These are phyloP conservation scores for Fusarium transvaalense DNA, from an alignment of 2,329 filamentous ascomycete genomes.

Conservation along the genomic window DNA sequence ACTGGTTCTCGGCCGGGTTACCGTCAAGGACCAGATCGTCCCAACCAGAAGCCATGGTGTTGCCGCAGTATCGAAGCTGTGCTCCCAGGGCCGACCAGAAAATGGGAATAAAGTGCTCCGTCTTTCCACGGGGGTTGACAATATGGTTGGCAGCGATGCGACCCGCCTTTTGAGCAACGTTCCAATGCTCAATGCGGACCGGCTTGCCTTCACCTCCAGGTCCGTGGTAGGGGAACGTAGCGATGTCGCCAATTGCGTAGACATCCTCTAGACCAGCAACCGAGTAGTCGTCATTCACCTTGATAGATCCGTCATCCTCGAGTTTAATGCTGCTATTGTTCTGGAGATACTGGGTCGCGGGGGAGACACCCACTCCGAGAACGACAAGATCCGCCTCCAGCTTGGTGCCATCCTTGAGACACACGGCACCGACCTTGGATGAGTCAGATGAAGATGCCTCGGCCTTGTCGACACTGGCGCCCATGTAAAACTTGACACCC, in stretches of 20 bases:
- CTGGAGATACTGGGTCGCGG: slow-evolving; percentile 85
- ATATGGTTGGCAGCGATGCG: slow-evolving; percentile 84
- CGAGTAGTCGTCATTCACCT: slow-evolving; percentile 82
- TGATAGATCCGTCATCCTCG: slow-evolving; percentile 86
- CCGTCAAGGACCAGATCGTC: slow-evolving; percentile 88
- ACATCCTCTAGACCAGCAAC: slow-evolving; percentile 83
- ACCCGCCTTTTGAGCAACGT: slow-evolving; percentile 94
- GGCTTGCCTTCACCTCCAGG: slow-evolving; percentile 81
- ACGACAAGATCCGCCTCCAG: slow-evolving; percentile 92
- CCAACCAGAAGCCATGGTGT: slow-evolving; percentile 78
- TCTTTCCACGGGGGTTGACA: slow-evolving; percentile 69
- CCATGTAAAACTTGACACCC: slow-evolving; percentile 89
- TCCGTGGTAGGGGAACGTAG: slow-evolving; percentile 92
- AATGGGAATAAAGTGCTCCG: slow-evolving; percentile 86
- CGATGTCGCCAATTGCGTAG: slow-evolving; percentile 95
- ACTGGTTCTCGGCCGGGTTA: slow-evolving; percentile 80
- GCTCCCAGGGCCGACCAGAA: slow-evolving; percentile 96
- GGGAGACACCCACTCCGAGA: slow-evolving; percentile 88
- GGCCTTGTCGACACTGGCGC: slow-evolving; percentile 84
- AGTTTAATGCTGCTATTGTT: slow-evolving; percentile 77
- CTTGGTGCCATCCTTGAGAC: slow-evolving; percentile 86
- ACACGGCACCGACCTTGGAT: slow-evolving; percentile 81
- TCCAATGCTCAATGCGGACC: slow-evolving; percentile 96
- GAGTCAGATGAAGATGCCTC: slow-evolving; percentile 75
- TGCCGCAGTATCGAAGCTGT: slow-evolving; percentile 94